Evolutionary conservation across 2,329 filamentous ascomycete genomes (phyloP), one percentile per base, ranked within the genome.

Genomic region (Cylindrodendrum hubeiense): DNA sequence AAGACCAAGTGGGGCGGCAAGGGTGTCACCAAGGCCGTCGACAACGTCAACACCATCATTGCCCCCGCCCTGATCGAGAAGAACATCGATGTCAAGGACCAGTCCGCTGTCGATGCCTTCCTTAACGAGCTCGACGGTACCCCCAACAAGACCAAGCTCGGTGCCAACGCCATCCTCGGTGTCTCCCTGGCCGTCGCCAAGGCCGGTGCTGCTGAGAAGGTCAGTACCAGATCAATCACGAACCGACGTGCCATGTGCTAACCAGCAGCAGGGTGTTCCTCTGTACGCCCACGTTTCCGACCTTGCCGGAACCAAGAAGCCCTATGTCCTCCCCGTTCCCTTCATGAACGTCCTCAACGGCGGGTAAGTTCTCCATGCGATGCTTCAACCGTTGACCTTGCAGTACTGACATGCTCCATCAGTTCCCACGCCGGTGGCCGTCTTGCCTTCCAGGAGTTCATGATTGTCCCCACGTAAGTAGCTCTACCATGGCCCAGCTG

Each of bases 391-490:
- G 12, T 12, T 6, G 15, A 55, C 33, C 24, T 49, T 28, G n/a
- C 58, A 44, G 28, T 21, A 41, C 74, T 76, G 63, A 77, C 63
- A 22, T 49, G 39, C 22, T 19, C 26, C 61, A 44, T 39, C 30
- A 85, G 96, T 75, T 98, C 95, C 78, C 96, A 99, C 87, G 96
- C 96, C 74, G 96, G 96, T 89, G 96, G 96, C 79, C 93, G 95
- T 81, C 90, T 97, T 76, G 93, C 93, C 74, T 97, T 97, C 90
- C 94, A 97, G 85, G 94, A 97, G 85, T 97, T 97, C 89, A 97
- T 97, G 94, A 95, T 97, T 75, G 93, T 95, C 64, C 93, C 93
- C 71, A 90, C 89, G 86, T 91, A 85, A 81, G 88, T 84, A 13
- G 8, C 33, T 4, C 10, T n/a, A 12, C 13, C 33, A 41, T 8